Percentiles rank a stretch among this genome's conserved stretches.
phyloP scores from a whole-genome alignment of 179 eudicot genomes.

The Camellia oleifera region DNA sequence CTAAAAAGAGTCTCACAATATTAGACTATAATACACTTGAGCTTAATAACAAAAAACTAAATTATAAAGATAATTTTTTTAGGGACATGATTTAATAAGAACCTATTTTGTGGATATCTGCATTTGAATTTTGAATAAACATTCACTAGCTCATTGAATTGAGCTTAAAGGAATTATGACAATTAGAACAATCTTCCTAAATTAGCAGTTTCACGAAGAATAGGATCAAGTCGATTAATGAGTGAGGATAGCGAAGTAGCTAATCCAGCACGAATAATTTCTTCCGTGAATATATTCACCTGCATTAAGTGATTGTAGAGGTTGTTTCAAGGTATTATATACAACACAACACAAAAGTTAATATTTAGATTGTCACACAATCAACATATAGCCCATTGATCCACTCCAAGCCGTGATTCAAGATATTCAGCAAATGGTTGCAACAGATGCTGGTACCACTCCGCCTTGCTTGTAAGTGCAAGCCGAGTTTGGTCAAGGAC shows the following conservation, averaged over 20 bases:
- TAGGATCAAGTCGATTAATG: slow-evolving; percentile 87
- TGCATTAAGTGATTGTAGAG: slow-evolving; percentile 31
- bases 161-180: too few relatives aligned
- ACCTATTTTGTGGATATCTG: too few relatives aligned
- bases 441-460: slow-evolving; percentile 67
- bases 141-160: too few relatives aligned
- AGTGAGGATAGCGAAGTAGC: slow-evolving; percentile 92
- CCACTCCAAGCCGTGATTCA: slow-evolving; percentile 20
- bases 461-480: slow-evolving; percentile 86
- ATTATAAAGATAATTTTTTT: too few relatives aligned
- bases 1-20: too few relatives aligned
- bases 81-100: too few relatives aligned
- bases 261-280: slow-evolving; percentile 90
- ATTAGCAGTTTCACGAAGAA: slow-evolving; percentile 20
- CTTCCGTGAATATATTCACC: slow-evolving; percentile 92
- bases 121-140: too few relatives aligned
- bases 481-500: slow-evolving; percentile 92
- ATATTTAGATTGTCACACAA: too few relatives aligned
- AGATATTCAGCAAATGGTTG: slow-evolving; percentile 97
- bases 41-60: too few relatives aligned
- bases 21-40: too few relatives aligned
- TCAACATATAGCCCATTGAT: slow-evolving; percentile 60
- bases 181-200: too few relatives aligned
- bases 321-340: slow-evolving; percentile 22
- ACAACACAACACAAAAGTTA: too few relatives aligned